phyloP scores from a whole-genome alignment of 768 basidiomycete species.

The Mrakia frigida region DNA sequence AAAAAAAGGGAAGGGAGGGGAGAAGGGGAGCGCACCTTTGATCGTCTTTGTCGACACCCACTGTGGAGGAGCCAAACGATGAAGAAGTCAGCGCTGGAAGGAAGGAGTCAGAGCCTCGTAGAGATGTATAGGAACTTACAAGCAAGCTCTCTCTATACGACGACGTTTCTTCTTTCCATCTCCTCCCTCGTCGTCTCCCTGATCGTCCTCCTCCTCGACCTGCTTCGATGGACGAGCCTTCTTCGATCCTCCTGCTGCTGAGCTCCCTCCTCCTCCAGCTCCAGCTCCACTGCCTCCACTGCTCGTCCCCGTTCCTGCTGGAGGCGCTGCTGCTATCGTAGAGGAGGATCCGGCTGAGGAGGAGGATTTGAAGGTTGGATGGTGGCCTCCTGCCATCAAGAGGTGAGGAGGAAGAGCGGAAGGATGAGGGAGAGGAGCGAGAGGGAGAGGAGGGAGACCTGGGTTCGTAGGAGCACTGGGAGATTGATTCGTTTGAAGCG shows the following conservation, averaged over 20 bases:
- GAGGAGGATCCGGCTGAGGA: background rate
- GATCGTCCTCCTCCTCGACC: background rate
- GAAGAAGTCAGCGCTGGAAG: background rate
- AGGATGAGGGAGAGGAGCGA: background rate
- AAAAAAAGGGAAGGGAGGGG: background rate
- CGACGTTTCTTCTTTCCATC: background rate
- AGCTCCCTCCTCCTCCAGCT: no score
- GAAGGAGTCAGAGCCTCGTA: background rate
- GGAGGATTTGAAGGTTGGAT: background rate
- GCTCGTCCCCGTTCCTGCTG: no score
- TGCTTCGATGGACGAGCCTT: background rate
- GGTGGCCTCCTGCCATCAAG: background rate
- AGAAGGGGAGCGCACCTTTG: background rate
- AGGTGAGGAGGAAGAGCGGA: background rate
- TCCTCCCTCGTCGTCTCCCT: background rate
- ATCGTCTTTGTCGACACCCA: slow-evolving; percentile 1
- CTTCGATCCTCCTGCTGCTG: background rate
- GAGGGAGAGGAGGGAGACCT: no score
- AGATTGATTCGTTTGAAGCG: background rate
- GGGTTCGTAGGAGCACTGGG: no score
- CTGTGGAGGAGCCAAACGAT: background rate
- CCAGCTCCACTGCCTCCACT: no score
- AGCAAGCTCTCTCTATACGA: slow-evolving; percentile 4
- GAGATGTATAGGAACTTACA: slow-evolving; percentile 1
- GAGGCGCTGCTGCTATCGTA: background rate